Conservation (phyloP, 495 filamentous ascomycete genomes). For the Evansstolkia leycettana region DNA sequence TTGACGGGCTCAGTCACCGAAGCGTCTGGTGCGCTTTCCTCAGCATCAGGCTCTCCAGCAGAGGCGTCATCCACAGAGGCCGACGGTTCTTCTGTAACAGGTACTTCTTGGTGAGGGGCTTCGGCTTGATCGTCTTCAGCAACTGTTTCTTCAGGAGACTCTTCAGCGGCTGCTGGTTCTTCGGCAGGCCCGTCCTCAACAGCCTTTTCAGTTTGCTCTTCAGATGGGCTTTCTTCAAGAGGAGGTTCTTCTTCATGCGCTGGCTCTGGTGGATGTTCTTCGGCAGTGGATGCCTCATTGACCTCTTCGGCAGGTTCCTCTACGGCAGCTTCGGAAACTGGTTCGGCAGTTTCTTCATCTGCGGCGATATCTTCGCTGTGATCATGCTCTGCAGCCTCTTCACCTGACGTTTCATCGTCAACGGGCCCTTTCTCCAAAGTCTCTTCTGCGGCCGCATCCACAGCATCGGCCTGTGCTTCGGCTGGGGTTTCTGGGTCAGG, state of each 20-base stretch:
- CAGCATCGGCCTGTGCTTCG: too few relatives aligned
- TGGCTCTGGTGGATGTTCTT: not conserved
- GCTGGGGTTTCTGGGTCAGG: not conserved
- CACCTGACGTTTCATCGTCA: too few relatives aligned
- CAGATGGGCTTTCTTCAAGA: not conserved
- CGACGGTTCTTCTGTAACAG: not conserved
- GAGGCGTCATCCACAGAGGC: not conserved
- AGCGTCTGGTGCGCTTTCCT: not conserved
- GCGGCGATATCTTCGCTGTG: conserved; percentile 3
- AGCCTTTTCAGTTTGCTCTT: conserved; percentile 4
- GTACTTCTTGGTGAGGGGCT: not conserved
- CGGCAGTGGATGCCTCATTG: too few relatives aligned
- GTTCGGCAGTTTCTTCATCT: conserved; percentile 7
- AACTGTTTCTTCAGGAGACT: conserved; percentile 1
- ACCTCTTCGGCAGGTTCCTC: conserved; percentile 2
- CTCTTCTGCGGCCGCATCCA: too few relatives aligned
- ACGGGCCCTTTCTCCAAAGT: too few relatives aligned
- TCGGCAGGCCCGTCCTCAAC: conserved; percentile 5
- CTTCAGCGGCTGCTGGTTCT: conserved; percentile 5
- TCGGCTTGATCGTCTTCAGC: too few relatives aligned
- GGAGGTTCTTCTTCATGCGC: not conserved
- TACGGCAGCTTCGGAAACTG: conserved; percentile 1
- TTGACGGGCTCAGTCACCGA: not conserved
- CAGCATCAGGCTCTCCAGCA: not conserved
- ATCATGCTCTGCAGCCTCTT: not conserved